Conservation (phyloP, 208 protist species). For the Leishmania braziliensis region DNA sequence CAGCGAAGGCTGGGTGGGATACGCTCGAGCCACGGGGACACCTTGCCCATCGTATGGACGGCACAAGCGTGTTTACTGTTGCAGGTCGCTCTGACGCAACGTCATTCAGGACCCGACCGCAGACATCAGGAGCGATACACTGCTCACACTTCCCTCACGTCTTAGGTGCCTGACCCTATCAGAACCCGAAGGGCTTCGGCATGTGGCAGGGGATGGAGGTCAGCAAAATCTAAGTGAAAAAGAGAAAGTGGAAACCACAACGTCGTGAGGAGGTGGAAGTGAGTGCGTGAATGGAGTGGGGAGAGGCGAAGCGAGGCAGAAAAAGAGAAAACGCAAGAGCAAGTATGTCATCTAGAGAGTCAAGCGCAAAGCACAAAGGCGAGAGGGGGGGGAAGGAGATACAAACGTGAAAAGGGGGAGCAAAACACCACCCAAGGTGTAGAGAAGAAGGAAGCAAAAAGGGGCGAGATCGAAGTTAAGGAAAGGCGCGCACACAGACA, state of each 20-base stretch:
- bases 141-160: not conserved
- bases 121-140: not conserved
- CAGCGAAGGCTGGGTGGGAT: not conserved
- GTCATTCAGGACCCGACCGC: not conserved
- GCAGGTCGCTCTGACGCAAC: not conserved
- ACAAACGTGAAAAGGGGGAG: constrained; percentile 3
- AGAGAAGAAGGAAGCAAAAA: not conserved
- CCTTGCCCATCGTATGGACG: not conserved
- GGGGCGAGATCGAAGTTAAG: not conserved
- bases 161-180: not conserved
- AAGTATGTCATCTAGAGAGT: not conserved
- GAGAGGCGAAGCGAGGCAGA: not conserved
- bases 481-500: not conserved
- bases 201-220: not conserved
- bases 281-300: not conserved
- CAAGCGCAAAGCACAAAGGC: not conserved
- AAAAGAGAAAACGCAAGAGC: not conserved
- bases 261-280: no score
- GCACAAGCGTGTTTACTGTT: not conserved
- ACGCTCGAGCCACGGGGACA: not conserved
- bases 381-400: not conserved
- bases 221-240: constrained; percentile 5
- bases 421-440: not conserved
- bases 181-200: not conserved
- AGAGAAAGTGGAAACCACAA: not conserved